Conservation (phyloP, 495 filamentous ascomycete genomes). For the Rusavskia elegans region DNA sequence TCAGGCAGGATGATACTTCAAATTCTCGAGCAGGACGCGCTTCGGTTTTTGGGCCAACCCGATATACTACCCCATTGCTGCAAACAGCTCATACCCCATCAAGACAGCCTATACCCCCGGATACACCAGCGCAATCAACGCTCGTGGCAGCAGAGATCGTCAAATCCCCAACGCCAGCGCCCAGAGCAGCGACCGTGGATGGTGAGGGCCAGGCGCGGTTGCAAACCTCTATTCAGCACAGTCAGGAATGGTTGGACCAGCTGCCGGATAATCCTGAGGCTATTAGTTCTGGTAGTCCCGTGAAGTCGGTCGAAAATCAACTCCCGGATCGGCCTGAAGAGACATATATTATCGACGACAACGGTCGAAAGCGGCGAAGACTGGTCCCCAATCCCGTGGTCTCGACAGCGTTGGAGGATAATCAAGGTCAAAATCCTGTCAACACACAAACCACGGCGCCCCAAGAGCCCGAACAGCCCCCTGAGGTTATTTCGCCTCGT, state of each 20-base stretch:
- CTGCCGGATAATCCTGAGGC: neutral
- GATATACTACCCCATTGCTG: too few species aligned
- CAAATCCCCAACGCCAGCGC: too few species aligned
- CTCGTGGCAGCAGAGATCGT: too few species aligned
- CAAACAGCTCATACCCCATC: too few species aligned
- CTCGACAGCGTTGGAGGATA: too few species aligned
- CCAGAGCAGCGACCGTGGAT: too few species aligned
- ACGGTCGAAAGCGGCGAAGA: slow-evolving; percentile 26
- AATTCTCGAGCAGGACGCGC: neutral
- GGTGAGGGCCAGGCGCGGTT: neutral
- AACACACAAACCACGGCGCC: neutral
- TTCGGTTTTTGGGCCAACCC: too few species aligned
- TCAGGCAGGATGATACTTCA: neutral
- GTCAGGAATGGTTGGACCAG: neutral
- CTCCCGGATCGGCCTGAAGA: slow-evolving; percentile 1
- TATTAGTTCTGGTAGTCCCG: neutral
- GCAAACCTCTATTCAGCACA: neutral
- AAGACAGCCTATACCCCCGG: too few species aligned
- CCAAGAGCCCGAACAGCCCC: neutral
- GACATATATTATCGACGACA: slow-evolving; percentile 19
- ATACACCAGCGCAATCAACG: too few species aligned
- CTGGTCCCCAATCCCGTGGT: slow-evolving; percentile 9
- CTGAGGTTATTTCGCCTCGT: neutral
- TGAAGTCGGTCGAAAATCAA: neutral
- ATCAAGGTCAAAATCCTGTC: too few species aligned